Base-by-base conservation (phyloP, 169 alveolate genomes). In the Cystoisospora suis region DNA sequence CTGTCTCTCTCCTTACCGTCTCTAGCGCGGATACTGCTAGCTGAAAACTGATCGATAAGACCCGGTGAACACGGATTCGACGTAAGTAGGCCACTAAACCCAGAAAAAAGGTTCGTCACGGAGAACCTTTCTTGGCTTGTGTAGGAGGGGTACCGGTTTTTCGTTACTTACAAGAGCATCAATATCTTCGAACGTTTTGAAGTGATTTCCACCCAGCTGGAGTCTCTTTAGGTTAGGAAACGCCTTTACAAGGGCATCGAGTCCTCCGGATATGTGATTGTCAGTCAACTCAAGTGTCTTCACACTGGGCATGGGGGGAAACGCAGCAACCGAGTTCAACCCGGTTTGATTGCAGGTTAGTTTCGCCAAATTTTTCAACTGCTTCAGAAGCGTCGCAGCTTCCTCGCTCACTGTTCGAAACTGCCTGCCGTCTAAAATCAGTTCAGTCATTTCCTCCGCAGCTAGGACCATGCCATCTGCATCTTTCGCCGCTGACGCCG, bases 341-440 rank as follows among this genome's bases (percentile, higher is more conserved):
- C 98, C 98, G 2, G 98, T 97, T 49, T 97, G 98, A 89, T 97
- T 97, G 88, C 96, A 93, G 72, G 98, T 94, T 80, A 97, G 92
- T 81, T 96, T 95, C 34, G 94, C 94, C 75, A 97, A 87, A 53
- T 94, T 93, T 58, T 89, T 88, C 90, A 96, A 95, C 70, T 95
- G 94, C 49, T 96, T 87, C 61, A 97, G 96, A 75, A 94, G 92
- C 59, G 93, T 96, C 1, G 95, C 95, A 29, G 96, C 98, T 53
- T 90, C 94, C 46, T 86, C 91, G 38, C 93, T 89, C 59, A 97
- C 85, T 15, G 95, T 92, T 47, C 94, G 92, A 75, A 97, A 91
- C 38, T 91, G 88, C 49, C 96, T 88, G 34, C 98, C 98, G 92
- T 97, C 98, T 59, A 97, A 94, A 47, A 97, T 96, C 34, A 97